Conservation (phyloP, 208 protist species). For the Trypanosoma platydactyli region DNA sequence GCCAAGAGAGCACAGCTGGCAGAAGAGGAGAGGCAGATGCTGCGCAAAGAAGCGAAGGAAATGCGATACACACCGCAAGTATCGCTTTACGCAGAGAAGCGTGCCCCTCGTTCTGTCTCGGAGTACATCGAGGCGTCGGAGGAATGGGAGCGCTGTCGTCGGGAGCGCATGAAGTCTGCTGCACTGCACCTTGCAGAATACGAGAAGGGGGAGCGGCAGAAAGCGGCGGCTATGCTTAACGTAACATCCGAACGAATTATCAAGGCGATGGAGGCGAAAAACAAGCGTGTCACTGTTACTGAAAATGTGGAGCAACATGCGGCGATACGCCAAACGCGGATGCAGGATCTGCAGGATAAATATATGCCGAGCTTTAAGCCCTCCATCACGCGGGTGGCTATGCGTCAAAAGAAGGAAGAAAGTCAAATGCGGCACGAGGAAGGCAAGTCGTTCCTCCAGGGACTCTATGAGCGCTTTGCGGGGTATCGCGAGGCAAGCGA, state of each 20-base stretch:
- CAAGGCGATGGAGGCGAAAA: constrained; percentile 1
- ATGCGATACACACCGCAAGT: constrained; percentile 13
- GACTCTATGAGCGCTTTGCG: constrained; percentile 20
- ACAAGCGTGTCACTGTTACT: constrained; percentile 7
- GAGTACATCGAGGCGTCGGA: constrained; percentile 16
- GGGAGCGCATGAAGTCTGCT: not conserved
- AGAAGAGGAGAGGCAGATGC: constrained; percentile 2
- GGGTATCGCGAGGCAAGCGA: constrained; percentile 20
- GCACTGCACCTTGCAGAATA: not conserved
- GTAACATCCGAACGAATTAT: constrained; percentile 7
- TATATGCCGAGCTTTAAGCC: constrained; percentile 28
- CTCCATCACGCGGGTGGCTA: constrained; percentile 1
- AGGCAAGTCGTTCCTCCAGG: constrained; percentile 24
- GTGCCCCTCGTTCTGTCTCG: not conserved
- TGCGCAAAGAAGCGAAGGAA: constrained; percentile 11
- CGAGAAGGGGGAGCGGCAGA: not conserved
- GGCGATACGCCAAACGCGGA: not conserved
- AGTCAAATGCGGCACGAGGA: constrained; percentile 8
- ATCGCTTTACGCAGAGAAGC: constrained; percentile 2
- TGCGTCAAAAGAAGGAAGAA: constrained; percentile 14
- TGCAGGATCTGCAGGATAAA: constrained; percentile 12
- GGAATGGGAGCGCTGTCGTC: constrained; percentile 12
- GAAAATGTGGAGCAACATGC: not conserved
- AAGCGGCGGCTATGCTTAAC: not conserved
- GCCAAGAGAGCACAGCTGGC: constrained; percentile 29